These are phyloP conservation scores for Moringa oleifera DNA, from an alignment of 345 rosid species.

Conservation along the genomic window DNA sequence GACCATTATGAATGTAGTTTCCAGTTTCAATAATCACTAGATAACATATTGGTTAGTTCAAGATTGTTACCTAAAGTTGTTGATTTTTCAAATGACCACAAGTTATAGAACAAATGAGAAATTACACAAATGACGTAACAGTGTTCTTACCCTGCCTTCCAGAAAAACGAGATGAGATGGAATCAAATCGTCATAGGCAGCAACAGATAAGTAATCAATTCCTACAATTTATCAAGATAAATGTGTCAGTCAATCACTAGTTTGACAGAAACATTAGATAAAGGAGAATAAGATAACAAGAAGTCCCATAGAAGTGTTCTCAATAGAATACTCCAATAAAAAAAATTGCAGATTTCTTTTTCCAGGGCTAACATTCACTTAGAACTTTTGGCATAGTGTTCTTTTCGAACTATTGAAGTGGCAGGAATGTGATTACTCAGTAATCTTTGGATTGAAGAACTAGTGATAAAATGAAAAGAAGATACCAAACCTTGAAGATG, in stretches of 20 bases:
- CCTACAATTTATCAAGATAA: constrained; percentile 28
- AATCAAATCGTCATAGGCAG: constrained; percentile 47
- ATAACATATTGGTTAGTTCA: too few relatives aligned
- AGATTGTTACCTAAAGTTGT: too few relatives aligned
- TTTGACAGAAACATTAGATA: neutral
- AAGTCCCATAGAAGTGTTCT: neutral
- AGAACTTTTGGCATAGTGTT: neutral
- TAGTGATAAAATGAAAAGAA: neutral
- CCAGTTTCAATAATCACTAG: neutral
- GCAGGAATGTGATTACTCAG: too few relatives aligned
- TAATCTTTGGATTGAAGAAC: too few relatives aligned
- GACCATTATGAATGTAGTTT: neutral
- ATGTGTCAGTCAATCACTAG: neutral
- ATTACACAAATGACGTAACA: neutral
- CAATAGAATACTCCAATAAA: neutral
- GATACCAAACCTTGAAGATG: neutral
- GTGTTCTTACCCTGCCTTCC: constrained; percentile 35
- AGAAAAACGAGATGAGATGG: constrained; percentile 43
- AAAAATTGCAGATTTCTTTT: neutral
- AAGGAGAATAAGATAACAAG: neutral
- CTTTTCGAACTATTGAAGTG: neutral
- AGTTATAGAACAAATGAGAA: neutral
- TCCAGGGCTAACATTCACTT: neutral
- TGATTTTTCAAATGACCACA: neutral
- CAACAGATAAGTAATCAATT: constrained; percentile 69